Base-by-base conservation (phyloP, 768 basidiomycete genomes). In the Pleurotus giganteus region DNA sequence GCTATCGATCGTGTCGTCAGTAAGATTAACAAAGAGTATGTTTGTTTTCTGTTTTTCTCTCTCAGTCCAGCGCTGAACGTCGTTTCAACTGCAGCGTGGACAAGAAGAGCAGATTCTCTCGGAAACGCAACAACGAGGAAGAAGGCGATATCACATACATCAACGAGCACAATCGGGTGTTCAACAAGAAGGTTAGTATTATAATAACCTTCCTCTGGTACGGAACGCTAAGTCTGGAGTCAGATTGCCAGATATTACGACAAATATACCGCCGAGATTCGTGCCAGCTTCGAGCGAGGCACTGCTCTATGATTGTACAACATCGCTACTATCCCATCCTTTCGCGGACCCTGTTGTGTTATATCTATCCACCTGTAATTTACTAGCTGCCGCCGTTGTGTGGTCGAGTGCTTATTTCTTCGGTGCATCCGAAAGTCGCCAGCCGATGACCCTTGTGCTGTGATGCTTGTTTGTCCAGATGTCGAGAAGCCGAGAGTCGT, bases 131-230 rank as follows among this genome's bases (percentile, higher is more conserved):
- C 68, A 94, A 96, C 75, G 94, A 98, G 63, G 91, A 91, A 49
- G 89, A 95, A 57, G 94, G 91, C 52, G 95, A 98, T 61, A 91
- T 99, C 69, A 98, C 94, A 4, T 99, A 98, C 68, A 99, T 99
- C 82, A 99, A 99, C 78, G 93, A 98, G 71, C 88, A 89, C 71
- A 95, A 98, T 71, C 84, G 93, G 59, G 94, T 97, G 44, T 98
- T 97, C 81, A 97, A 98, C 83, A 94, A 94, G 75, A 97, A 96
- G 88, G 91, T 86, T 24, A 15, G 69, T 59, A 24, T 28, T 27
- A 42, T 7, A 15, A 43, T 7, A 28, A 41, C 21, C 23, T 17
- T 51, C n/a, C 31, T 27, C 29, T 21, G 39, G 42, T 55, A 27
- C 58, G 32, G 43, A 17, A 52, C 37, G 50, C 31, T 37, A 4